These are phyloP conservation scores for Austropuccinia psidii DNA, from an alignment of 1,284 basidiomycete species.

Conservation along the genomic window DNA sequence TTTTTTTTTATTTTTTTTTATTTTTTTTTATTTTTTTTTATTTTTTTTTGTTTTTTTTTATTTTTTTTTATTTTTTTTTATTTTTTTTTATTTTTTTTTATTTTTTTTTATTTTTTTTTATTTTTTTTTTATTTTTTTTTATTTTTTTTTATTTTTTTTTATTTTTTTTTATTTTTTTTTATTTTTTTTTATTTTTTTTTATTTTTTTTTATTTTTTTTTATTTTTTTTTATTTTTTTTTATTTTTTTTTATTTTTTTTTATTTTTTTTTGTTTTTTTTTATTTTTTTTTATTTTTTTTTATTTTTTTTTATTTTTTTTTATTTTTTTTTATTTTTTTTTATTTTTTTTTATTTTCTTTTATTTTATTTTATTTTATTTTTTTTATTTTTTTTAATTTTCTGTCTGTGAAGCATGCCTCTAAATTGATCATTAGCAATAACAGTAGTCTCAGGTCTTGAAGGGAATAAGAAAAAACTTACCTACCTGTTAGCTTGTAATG, in stretches of 20 bases:
- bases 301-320: neutral
- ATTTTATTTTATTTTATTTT: neutral
- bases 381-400: neutral
- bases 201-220: neutral
- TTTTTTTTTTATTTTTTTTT: neutral
- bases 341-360: no score
- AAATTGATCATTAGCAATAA: no score
- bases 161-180: neutral
- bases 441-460: no score
- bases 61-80: neutral
- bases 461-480: no score
- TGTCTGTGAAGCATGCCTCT: no score
- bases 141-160: neutral
- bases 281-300: neutral
- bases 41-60: no score
- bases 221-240: neutral
- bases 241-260: neutral
- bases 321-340: neutral
- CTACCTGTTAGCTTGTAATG: no score
- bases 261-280: no score
- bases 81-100: neutral
- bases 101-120: neutral
- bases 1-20: neutral
- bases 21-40: neutral
- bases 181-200: neutral